Evolutionary conservation across 192 early-diverging fungal genomes (phyloP).

Genomic region (Spizellomyces sp.): DNA sequence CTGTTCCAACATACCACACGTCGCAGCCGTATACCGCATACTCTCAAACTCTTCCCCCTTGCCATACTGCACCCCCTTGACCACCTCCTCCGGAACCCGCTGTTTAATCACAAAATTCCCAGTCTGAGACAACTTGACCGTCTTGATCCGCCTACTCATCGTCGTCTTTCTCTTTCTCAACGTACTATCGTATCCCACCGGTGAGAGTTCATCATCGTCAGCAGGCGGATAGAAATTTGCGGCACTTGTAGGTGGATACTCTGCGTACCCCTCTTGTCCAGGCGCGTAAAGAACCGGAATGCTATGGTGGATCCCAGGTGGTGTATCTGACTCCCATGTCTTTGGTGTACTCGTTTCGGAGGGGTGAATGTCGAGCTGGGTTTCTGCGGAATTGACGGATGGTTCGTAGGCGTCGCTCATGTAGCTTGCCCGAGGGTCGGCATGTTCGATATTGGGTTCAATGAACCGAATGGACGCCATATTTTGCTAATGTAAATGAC

Average conservation of each 20-base stretch:
- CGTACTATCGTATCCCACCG: not conserved
- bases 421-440: conserved; percentile 17
- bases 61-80: conserved; percentile 36
- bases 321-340: no score
- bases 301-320: no score
- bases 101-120: conserved; percentile 43
- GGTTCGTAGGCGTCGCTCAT: not conserved
- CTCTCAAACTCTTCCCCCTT: conserved; percentile 83
- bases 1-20: conserved; percentile 47
- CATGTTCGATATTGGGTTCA: conserved; percentile 5
- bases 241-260: not conserved
- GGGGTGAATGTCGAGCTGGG: not conserved
- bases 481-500: no score
- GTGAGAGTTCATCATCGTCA: not conserved
- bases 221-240: not conserved
- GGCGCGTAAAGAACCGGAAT: not conserved
- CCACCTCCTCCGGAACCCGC: conserved; percentile 29
- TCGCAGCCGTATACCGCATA: conserved; percentile 73
- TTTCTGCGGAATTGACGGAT: not conserved
- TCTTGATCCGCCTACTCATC: conserved; percentile 21
- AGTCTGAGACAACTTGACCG: conserved; percentile 28
- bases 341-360: no score
- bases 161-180: conserved; percentile 12
- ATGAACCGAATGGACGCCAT: not conserved
- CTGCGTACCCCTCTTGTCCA: not conserved